Percentiles rank a stretch among this genome's conserved stretches.
These are phyloP conservation scores for Garcia nutans DNA, from an alignment of 345 rosid species.

Conservation along the genomic window DNA sequence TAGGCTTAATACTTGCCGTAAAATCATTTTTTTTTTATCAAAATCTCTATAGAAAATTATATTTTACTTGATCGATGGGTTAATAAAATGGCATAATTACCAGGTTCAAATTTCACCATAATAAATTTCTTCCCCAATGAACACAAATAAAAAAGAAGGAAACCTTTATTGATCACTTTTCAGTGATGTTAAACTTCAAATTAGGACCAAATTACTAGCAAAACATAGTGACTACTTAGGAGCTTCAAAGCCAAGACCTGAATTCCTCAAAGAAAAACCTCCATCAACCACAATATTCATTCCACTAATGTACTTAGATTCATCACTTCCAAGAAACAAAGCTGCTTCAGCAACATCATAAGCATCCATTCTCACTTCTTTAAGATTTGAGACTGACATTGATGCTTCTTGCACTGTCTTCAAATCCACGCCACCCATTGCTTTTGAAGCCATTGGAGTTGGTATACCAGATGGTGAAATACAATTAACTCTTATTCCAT, in stretches of 20 bases:
- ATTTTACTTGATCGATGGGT: too few relatives aligned
- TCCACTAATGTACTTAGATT: slow-evolving; percentile 1
- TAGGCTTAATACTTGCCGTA: too few relatives aligned
- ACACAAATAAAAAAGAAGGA: too few relatives aligned
- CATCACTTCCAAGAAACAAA: slow-evolving; percentile 1
- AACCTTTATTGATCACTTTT: too few relatives aligned
- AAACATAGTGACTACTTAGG: too few relatives aligned
- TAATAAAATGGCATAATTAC: too few relatives aligned
- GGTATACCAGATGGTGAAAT: not conserved
- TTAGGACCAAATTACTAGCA: too few relatives aligned
- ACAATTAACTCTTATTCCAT: slow-evolving; percentile 3
- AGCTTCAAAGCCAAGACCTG: not conserved
- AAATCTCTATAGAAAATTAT: too few relatives aligned
- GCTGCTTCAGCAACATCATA: slow-evolving; percentile 6
- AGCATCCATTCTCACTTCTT: not conserved
- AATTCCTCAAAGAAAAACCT: not conserved
- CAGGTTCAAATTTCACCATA: too few relatives aligned
- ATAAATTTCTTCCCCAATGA: too few relatives aligned
- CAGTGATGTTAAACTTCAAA: too few relatives aligned
- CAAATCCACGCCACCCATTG: not conserved
- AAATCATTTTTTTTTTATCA: too few relatives aligned
- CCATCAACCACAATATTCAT: slow-evolving; percentile 10
- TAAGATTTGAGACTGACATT: not conserved
- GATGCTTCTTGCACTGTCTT: not conserved
- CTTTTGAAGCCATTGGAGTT: not conserved